phyloP scores from a whole-genome alignment of 768 basidiomycete species.

The Hortiboletus flavorubellus region DNA sequence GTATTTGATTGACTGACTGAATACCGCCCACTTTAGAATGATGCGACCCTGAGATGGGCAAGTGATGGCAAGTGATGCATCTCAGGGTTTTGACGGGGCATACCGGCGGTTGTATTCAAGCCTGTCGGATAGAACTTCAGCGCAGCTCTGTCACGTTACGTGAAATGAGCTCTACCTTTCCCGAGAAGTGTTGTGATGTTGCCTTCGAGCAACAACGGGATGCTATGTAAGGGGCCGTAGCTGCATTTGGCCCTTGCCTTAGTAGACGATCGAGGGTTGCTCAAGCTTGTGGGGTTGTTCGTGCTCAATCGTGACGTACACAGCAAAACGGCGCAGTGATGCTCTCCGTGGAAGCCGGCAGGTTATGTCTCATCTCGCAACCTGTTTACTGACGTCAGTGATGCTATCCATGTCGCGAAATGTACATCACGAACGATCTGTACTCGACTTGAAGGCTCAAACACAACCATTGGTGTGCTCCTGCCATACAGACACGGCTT shows the following conservation, averaged over 20 bases:
- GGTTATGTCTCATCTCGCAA: too few relatives aligned
- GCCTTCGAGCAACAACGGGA: conserved; percentile 55
- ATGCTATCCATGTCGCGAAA: too few relatives aligned
- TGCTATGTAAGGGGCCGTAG: conserved; percentile 51
- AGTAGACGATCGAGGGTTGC: too few relatives aligned
- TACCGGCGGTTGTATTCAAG: conserved; percentile 40
- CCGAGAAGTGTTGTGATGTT: conserved; percentile 25
- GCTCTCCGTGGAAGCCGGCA: too few relatives aligned
- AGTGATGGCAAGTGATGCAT: not conserved
- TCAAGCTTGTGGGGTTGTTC: not conserved
- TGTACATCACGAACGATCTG: too few relatives aligned
- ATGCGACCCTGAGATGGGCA: conserved; percentile 28
- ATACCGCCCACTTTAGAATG: not conserved
- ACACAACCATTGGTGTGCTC: too few relatives aligned
- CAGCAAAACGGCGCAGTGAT: too few relatives aligned
- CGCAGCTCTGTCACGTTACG: not conserved
- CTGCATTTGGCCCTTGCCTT: conserved; percentile 37
- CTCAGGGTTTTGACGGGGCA: not conserved
- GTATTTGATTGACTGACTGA: not conserved
- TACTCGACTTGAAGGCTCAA: too few relatives aligned
- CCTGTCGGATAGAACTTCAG: conserved; percentile 17
- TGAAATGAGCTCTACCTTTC: not conserved
- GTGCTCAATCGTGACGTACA: not conserved
- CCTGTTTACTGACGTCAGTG: too few relatives aligned
- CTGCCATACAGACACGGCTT: not conserved